Percentiles rank a stretch among this genome's conserved stretches.
These are phyloP conservation scores for Dryas drummondii DNA, from an alignment of 306 rosid genomes.

Conservation along the genomic window DNA sequence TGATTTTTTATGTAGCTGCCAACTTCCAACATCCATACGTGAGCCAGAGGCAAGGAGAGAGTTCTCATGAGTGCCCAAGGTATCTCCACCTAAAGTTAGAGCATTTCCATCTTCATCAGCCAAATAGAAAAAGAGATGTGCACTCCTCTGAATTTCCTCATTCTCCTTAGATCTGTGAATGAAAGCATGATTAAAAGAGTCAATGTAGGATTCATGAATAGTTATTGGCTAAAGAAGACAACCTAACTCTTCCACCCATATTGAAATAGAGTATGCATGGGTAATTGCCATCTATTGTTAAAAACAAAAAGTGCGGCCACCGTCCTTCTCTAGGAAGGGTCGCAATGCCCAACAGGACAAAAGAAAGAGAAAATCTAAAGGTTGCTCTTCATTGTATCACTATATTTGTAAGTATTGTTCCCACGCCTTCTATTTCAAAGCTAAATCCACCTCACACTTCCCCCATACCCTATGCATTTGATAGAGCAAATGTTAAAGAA, in stretches of 20 bases:
- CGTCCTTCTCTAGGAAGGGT: not conserved
- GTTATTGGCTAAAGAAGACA: constrained; percentile 7
- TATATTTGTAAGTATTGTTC: not conserved
- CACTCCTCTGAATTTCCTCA: constrained; percentile 47
- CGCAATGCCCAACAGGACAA: not conserved
- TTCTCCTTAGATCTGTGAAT: constrained; percentile 54
- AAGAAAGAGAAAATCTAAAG: not conserved
- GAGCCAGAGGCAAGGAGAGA: constrained; percentile 80
- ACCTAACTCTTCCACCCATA: constrained; percentile 11
- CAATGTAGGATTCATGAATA: constrained; percentile 4
- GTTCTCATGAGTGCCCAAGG: constrained; percentile 44
- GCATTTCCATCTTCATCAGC: constrained; percentile 81
- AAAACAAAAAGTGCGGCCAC: not conserved
- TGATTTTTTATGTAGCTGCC: constrained; percentile 94
- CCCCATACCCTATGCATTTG: not conserved
- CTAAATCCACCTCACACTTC: not conserved
- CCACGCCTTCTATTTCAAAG: not conserved
- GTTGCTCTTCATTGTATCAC: not conserved
- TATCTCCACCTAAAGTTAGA: constrained; percentile 53
- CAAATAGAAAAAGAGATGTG: constrained; percentile 86
- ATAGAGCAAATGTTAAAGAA: constrained; percentile 11
- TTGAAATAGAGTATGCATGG: constrained; percentile 7
- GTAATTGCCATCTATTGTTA: not conserved
- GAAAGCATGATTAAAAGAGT: constrained; percentile 32
- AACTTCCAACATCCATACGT: constrained; percentile 72